Percentiles rank a stretch among this genome's conserved stretches.
Evolutionary conservation across 768 basidiomycete genomes (phyloP).

Genomic region (Termitomyces sp.): DNA sequence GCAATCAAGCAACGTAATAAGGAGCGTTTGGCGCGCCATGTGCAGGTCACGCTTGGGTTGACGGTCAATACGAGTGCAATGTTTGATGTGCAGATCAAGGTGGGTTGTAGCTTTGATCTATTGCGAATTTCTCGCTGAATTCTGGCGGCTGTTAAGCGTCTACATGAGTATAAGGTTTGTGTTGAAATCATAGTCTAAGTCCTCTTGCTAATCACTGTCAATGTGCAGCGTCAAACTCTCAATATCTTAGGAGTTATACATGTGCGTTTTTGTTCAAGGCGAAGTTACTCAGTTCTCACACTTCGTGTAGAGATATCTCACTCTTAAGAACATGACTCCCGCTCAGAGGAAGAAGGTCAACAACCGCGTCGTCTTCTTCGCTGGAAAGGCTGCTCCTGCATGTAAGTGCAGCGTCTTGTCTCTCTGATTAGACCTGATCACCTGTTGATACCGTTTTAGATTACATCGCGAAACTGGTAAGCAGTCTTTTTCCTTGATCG

Average conservation of each 20-base stretch:
- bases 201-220: not conserved
- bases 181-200: not conserved
- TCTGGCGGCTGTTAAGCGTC: slow-evolving; percentile 41
- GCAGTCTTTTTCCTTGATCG: not conserved
- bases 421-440: not conserved
- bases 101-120: slow-evolving; percentile 17
- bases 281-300: not conserved
- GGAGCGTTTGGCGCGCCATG: slow-evolving; percentile 74
- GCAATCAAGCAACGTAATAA: slow-evolving; percentile 89
- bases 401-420: slow-evolving; percentile 41
- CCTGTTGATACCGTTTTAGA: slow-evolving; percentile 35
- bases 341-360: slow-evolving; percentile 78
- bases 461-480: slow-evolving; percentile 86
- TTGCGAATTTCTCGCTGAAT: not conserved
- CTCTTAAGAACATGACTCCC: slow-evolving; percentile 72
- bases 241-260: slow-evolving; percentile 91
- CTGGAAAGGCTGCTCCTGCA: slow-evolving; percentile 94
- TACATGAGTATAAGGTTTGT: slow-evolving; percentile 88
- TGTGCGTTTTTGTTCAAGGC: slow-evolving; percentile 32
- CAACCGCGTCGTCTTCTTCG: slow-evolving; percentile 93
- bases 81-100: slow-evolving; percentile 92
- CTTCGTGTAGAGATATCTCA: slow-evolving; percentile 63
- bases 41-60: slow-evolving; percentile 67
- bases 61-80: slow-evolving; percentile 70
- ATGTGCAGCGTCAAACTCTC: slow-evolving; percentile 78